Conservation (phyloP, 164 flowering plant species). For the Piper betle region DNA sequence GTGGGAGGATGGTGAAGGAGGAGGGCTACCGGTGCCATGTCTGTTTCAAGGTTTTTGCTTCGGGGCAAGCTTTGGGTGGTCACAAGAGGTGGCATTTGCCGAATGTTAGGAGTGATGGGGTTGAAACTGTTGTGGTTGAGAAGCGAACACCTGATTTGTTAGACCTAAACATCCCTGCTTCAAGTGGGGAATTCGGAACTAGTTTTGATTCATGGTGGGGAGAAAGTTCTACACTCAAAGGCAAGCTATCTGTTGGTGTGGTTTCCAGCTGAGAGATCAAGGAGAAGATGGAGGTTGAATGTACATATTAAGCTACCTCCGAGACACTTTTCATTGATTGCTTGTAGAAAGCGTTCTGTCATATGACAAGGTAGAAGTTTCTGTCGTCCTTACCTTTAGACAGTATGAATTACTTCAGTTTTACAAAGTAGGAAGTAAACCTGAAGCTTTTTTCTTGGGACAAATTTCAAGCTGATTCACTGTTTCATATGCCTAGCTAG, state of each 20-base stretch:
- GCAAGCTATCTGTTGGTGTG: background rate
- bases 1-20: conserved; percentile 16
- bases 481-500: too few relatives aligned
- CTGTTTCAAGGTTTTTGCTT: conserved; percentile 40
- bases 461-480: too few relatives aligned
- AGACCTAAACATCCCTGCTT: conserved; percentile 62
- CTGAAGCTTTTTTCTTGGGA: too few relatives aligned
- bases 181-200: conserved; percentile 19
- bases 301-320: too few relatives aligned
- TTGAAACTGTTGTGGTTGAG: conserved; percentile 15
- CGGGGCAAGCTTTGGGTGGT: conserved; percentile 71
- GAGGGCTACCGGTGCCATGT: conserved; percentile 42
- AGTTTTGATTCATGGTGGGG: background rate
- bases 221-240: background rate
- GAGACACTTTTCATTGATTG: too few relatives aligned
- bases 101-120: conserved; percentile 5
- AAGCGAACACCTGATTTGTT: conserved; percentile 17
- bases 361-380: too few relatives aligned
- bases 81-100: conserved; percentile 53
- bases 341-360: too few relatives aligned
- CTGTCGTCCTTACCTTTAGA: too few relatives aligned
- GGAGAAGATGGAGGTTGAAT: too few relatives aligned
- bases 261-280: too few relatives aligned
- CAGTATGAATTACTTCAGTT: too few relatives aligned
- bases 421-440: too few relatives aligned